Evolutionary conservation across 2,329 filamentous ascomycete species (phyloP).

Genomic region (Aspergillus luchuensis): DNA sequence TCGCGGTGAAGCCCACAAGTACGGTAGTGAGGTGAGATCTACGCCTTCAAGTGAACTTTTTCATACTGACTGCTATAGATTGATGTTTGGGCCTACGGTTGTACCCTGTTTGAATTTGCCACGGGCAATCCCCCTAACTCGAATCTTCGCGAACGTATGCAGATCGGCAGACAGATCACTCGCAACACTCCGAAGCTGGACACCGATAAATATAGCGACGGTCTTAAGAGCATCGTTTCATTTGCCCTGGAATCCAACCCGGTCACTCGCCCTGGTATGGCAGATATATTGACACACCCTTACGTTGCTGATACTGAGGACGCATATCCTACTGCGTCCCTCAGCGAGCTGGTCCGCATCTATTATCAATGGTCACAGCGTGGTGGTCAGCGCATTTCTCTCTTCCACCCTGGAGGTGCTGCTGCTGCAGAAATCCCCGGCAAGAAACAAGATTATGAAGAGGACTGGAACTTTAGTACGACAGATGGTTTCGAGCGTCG

Average conservation of each 20-base stretch:
- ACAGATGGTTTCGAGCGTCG: conserved; percentile 61
- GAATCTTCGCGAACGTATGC: conserved; percentile 50
- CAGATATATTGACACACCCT: conserved; percentile 48
- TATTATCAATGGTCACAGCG: conserved; percentile 53
- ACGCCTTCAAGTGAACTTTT: neutral
- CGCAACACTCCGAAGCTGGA: conserved; percentile 47
- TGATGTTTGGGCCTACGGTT: conserved; percentile 55
- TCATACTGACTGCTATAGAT: conserved; percentile 35
- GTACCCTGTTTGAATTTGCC: conserved; percentile 53
- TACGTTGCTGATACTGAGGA: conserved; percentile 48
- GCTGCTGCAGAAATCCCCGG: conserved; percentile 56
- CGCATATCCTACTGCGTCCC: conserved; percentile 46
- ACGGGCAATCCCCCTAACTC: conserved; percentile 53
- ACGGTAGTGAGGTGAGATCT: conserved; percentile 48
- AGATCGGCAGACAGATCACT: conserved; percentile 48
- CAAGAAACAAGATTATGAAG: conserved; percentile 44
- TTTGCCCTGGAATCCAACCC: conserved; percentile 49
- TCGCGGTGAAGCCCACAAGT: conserved; percentile 44
- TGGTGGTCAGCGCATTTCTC: conserved; percentile 54
- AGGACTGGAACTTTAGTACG: conserved; percentile 68
- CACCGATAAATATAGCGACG: conserved; percentile 46
- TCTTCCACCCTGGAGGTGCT: conserved; percentile 63
- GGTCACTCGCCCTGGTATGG: conserved; percentile 49
- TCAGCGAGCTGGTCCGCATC: conserved; percentile 49
- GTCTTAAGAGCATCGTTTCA: conserved; percentile 48